These are phyloP conservation scores for Ophiostoma perfectum DNA, from an alignment of 2,329 filamentous ascomycete species.

Conservation along the genomic window DNA sequence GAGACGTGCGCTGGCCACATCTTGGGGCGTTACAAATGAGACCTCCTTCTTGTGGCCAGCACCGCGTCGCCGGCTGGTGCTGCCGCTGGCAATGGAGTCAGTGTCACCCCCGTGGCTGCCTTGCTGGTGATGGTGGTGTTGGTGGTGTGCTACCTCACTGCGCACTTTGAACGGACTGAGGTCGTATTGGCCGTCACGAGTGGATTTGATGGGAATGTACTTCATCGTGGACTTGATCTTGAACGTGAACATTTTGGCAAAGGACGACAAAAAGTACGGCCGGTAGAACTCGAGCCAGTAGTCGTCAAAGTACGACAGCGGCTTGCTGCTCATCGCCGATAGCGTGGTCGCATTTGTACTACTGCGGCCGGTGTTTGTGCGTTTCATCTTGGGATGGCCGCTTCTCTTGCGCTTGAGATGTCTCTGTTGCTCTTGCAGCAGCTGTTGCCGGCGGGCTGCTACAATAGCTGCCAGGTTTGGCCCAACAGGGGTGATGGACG, in stretches of 20 bases:
- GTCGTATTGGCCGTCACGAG: conserved; percentile 69
- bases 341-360: neutral
- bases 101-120: conserved; percentile 67
- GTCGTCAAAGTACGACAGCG: conserved; percentile 68
- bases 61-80: neutral
- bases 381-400: neutral
- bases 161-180: conserved; percentile 84
- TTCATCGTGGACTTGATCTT: conserved; percentile 86
- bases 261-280: conserved; percentile 78
- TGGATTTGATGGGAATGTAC: conserved; percentile 70
- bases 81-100: conserved; percentile 55
- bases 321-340: conserved; percentile 36
- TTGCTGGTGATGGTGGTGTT: conserved; percentile 45
- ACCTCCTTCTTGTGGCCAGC: conserved; percentile 57
- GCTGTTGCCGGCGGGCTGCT: neutral
- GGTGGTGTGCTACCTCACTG: conserved; percentile 39
- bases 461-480: conserved; percentile 34
- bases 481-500: conserved; percentile 40
- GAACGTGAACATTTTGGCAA: conserved; percentile 86
- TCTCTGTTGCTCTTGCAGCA: conserved; percentile 12
- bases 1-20: conserved; percentile 30
- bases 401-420: conserved; percentile 14
- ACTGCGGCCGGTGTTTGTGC: neutral
- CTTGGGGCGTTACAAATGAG: conserved; percentile 59
- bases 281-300: conserved; percentile 98